These are phyloP conservation scores for Fusarium buharicum DNA, from an alignment of 2,329 filamentous ascomycete species.

Conservation along the genomic window DNA sequence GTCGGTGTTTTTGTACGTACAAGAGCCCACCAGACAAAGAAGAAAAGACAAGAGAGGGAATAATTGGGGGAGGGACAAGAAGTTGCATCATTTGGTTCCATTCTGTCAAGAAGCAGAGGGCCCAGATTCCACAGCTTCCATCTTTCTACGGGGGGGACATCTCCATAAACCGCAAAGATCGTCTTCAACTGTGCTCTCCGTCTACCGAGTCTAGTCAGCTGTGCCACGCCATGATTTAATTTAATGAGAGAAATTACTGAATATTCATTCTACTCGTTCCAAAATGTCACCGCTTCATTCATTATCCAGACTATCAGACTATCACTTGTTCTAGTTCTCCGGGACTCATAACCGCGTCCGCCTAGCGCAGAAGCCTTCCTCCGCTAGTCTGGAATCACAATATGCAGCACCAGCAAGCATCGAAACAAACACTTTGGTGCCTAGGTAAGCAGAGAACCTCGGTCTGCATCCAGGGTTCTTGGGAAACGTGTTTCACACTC, in stretches of 20 bases:
- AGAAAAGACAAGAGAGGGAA: conserved; percentile 15
- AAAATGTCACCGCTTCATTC: conserved; percentile 25
- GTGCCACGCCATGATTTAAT: background rate
- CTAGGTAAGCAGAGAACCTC: background rate
- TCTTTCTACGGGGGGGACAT: conserved; percentile 35
- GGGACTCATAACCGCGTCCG: conserved; percentile 33
- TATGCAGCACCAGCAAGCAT: conserved; percentile 16
- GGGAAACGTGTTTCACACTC: conserved; percentile 5
- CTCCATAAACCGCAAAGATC: conserved; percentile 33
- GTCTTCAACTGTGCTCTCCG: background rate
- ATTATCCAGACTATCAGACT: conserved; percentile 13
- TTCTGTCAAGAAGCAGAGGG: conserved; percentile 8
- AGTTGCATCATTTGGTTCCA: conserved; percentile 44
- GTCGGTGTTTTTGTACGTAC: conserved; percentile 33
- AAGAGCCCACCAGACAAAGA: conserved; percentile 26
- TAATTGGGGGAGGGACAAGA: conserved; percentile 28
- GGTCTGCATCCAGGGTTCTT: conserved; percentile 7
- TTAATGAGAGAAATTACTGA: background rate
- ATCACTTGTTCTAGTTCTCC: conserved; percentile 20
- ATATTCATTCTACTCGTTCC: conserved; percentile 8
- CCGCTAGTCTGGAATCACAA: conserved; percentile 21
- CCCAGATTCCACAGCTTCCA: conserved; percentile 40
- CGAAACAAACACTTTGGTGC: background rate
- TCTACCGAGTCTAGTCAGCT: background rate
- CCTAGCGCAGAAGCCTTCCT: conserved; percentile 29